Percentiles rank a stretch among this genome's conserved stretches.
Conservation (phyloP, 2,329 filamentous ascomycete genomes). For the Fusarium equiseti region DNA sequence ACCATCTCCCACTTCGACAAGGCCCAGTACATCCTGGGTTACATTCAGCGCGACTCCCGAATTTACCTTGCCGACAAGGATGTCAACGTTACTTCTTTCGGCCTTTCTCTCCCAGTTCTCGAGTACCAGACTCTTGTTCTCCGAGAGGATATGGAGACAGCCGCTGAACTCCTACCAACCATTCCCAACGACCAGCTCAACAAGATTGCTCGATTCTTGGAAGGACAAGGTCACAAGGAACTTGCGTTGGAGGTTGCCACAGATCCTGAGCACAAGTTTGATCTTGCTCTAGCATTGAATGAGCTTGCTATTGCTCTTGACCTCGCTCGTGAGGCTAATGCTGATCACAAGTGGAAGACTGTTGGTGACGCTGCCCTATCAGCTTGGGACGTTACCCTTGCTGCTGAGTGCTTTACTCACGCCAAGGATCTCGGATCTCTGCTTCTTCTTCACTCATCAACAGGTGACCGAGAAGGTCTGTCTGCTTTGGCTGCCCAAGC, state of each 20-base stretch:
- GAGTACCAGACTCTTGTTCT: conserved; percentile 98
- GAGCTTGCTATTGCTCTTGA: conserved; percentile 88
- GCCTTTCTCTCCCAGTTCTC: conserved; percentile 89
- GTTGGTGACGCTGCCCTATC: conserved; percentile 91
- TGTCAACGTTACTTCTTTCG: conserved; percentile 89
- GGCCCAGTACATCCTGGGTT: conserved; percentile 93
- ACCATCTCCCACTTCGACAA: conserved; percentile 97
- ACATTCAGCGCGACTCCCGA: conserved; percentile 93
- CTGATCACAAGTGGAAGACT: conserved; percentile 98
- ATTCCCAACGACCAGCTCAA: conserved; percentile 95
- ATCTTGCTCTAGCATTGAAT: conserved; percentile 85
- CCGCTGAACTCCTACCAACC: conserved; percentile 83
- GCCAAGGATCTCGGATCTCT: conserved; percentile 92
- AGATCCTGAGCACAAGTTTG: conserved; percentile 95
- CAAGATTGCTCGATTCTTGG: conserved; percentile 97
- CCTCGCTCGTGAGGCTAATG: conserved; percentile 84
- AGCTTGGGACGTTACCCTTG: conserved; percentile 87
- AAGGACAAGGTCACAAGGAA: conserved; percentile 97
- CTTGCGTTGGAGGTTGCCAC: conserved; percentile 94
- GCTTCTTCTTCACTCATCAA: conserved; percentile 88
- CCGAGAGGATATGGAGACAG: conserved; percentile 91
- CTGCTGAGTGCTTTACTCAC: conserved; percentile 91
- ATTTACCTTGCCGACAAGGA: conserved; percentile 98
- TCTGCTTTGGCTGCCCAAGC: conserved; percentile 79
- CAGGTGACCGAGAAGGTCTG: conserved; percentile 81